phyloP scores from a whole-genome alignment of 768 basidiomycete species.

The Tubosaeta sp. region DNA sequence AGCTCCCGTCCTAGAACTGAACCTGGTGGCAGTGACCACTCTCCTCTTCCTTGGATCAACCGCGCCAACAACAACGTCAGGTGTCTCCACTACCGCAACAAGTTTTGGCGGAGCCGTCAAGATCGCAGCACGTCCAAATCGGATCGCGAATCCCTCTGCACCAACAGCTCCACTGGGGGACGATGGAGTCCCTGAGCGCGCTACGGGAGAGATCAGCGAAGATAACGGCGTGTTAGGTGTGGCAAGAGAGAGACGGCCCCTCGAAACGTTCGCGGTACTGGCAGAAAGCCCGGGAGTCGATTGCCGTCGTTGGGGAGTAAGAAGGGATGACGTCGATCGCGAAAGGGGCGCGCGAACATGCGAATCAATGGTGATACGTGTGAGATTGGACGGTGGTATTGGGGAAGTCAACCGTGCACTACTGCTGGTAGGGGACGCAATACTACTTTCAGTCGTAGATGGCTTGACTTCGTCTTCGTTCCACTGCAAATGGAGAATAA shows the following conservation, averaged over 20 bases:
- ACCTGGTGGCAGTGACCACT: conserved; percentile 83
- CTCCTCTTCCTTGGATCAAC: conserved; percentile 81
- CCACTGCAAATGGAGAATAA: conserved; percentile 85
- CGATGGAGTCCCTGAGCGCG: conserved; percentile 33
- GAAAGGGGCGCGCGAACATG: conserved; percentile 48
- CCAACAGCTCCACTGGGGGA: conserved; percentile 26
- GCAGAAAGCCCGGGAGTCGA: conserved; percentile 32
- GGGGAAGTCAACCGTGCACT: conserved; percentile 24
- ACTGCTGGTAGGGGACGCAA: conserved; percentile 25
- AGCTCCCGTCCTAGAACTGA: conserved; percentile 79
- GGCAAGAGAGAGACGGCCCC: conserved; percentile 42
- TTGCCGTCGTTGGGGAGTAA: conserved; percentile 39
- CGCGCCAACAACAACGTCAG: conserved; percentile 85
- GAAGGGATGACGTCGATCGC: conserved; percentile 47
- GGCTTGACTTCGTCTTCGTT: conserved; percentile 53
- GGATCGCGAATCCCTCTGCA: conserved; percentile 38
- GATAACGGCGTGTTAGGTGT: conserved; percentile 39
- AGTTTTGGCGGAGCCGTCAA: conserved; percentile 82
- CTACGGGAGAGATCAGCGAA: conserved; percentile 26
- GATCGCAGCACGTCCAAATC: conserved; percentile 68
- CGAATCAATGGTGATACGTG: conserved; percentile 17
- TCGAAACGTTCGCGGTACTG: conserved; percentile 32
- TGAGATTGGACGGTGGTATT: conserved; percentile 21
- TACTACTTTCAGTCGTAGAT: conserved; percentile 9
- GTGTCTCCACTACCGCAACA: conserved; percentile 79